Conservation (phyloP, 2,329 filamentous ascomycete species). For the Camillea tinctor region DNA sequence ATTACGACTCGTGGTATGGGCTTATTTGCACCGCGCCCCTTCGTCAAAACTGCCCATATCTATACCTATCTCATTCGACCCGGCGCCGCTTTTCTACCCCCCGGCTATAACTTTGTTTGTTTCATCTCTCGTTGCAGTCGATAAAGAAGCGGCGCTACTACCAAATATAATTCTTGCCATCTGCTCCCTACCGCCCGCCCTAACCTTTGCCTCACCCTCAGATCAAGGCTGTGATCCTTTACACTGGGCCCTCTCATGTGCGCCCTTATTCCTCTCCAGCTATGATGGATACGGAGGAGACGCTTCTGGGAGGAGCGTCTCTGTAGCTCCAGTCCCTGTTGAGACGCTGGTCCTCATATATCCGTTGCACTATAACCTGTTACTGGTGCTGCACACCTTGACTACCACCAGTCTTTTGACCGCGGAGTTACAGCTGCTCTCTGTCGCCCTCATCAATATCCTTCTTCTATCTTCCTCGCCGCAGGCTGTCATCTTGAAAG, state of each 20-base stretch:
- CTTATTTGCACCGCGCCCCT: slow-evolving; percentile 40
- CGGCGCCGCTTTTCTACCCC: slow-evolving; percentile 87
- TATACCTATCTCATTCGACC: slow-evolving; percentile 80
- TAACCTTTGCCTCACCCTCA: slow-evolving; percentile 65
- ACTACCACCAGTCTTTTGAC: slow-evolving; percentile 86
- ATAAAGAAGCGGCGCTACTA: slow-evolving; percentile 61
- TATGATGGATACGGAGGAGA: slow-evolving; percentile 27
- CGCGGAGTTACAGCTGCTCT: slow-evolving; percentile 84
- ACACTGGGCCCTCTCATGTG: slow-evolving; percentile 77
- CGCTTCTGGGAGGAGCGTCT: slow-evolving; percentile 12
- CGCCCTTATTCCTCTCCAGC: slow-evolving; percentile 59
- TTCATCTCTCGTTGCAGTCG: slow-evolving; percentile 68
- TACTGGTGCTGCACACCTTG: slow-evolving; percentile 71
- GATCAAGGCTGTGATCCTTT: slow-evolving; percentile 59
- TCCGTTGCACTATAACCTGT: slow-evolving; percentile 77
- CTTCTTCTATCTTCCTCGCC: slow-evolving; percentile 75
- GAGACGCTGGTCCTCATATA: slow-evolving; percentile 69
- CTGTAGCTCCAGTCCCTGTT: slow-evolving; percentile 38
- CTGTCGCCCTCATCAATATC: slow-evolving; percentile 77
- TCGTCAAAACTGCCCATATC: slow-evolving; percentile 41
- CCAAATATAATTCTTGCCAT: slow-evolving; percentile 82
- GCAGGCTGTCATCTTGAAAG: slow-evolving; percentile 81
- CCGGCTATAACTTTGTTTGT: slow-evolving; percentile 73
- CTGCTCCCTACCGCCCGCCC: slow-evolving; percentile 68
- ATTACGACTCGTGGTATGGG: slow-evolving; percentile 53